Base-by-base conservation (phyloP, 345 rosid species). In the Salix exigua region DNA sequence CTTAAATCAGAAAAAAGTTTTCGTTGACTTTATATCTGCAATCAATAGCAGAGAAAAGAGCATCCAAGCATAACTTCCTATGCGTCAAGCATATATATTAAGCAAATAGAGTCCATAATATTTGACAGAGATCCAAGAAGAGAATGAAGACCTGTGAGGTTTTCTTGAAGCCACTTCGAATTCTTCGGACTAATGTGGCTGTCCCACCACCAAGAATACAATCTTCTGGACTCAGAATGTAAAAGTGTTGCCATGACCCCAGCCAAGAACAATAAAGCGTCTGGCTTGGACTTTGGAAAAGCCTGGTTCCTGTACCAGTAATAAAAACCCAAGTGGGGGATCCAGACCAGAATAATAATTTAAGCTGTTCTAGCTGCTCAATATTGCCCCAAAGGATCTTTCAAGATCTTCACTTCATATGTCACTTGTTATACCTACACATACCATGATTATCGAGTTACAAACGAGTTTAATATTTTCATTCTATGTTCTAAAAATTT, bases 131-230 rank as follows among this genome's bases (percentile, higher is more conserved):
- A 70, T 17, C 42, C 38, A 70, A 79, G 73, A 28, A 46, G 42
- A 65, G 33, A 7, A 68, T 33, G 65, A 30, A 64, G 85, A 91
- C 98, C 94, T 67, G 89, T 89, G 40, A 90, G 92, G 86, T 90
- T 93, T 74, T 93, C 95, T 26, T 94, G 87, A 73, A 93, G 95
- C 97, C 98, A 91, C 81, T 86, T 89, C 8, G 95, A 89, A 82
- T 89, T 91, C 87, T 88, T 93, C 66, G 92, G 89, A 82, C 86
- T 78, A 58, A 83, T 86, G 67, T 93, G 97, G 83, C 95, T 88
- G 81, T 93, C 94, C 98, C 97, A 90, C 96, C 94, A 90, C 96
- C 94, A 93, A 28, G 92, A 88, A 76, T 93, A 81, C 40, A 73
- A 48, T 44, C 84, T 19, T 72, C 84, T 69, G 23, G 84, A 81